Conservation (phyloP, 2,329 filamentous ascomycete species). For the Diaporthe australafricana region DNA sequence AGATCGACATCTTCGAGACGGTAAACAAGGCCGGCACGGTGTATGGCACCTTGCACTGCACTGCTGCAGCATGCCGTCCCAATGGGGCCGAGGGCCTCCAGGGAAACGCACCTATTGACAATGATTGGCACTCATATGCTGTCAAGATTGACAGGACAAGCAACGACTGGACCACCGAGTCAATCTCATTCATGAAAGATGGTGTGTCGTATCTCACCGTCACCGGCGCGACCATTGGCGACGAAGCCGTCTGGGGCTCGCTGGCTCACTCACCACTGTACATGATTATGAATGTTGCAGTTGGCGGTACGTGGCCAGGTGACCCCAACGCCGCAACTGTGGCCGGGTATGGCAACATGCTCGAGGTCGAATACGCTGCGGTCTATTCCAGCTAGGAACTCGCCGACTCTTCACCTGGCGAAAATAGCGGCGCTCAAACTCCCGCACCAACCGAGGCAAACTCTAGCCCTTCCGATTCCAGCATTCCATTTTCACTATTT, state of each 20-base stretch:
- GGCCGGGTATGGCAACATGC: slow-evolving; percentile 43
- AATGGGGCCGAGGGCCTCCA: slow-evolving; percentile 50
- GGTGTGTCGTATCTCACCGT: slow-evolving; percentile 57
- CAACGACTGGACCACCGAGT: slow-evolving; percentile 58
- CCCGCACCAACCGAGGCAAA: slow-evolving; percentile 6
- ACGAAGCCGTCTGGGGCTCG: slow-evolving; percentile 57
- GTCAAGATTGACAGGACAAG: slow-evolving; percentile 62
- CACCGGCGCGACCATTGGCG: slow-evolving; percentile 56
- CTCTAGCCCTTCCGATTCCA: slow-evolving; percentile 4
- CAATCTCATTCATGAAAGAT: slow-evolving; percentile 63
- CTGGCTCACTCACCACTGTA: slow-evolving; percentile 63
- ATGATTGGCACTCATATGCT: slow-evolving; percentile 61
- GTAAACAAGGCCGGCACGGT: slow-evolving; percentile 61
- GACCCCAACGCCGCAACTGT: slow-evolving; percentile 52
- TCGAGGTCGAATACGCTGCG: slow-evolving; percentile 46
- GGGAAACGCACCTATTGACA: slow-evolving; percentile 42
- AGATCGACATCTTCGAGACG: slow-evolving; percentile 69
- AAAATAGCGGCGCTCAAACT: neutral
- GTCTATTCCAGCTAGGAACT: slow-evolving; percentile 40
- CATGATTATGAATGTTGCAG: slow-evolving; percentile 66
- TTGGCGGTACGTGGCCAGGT: slow-evolving; percentile 67
- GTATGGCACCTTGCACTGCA: slow-evolving; percentile 66
- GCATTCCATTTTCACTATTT: slow-evolving; percentile 2
- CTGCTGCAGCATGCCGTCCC: slow-evolving; percentile 56
- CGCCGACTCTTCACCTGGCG: slow-evolving; percentile 21